A percentile compares a stretch with the other conserved stretches of the same genome.
Conservation (phyloP, 176 grass and related monocot genomes). For the Phyllostachys edulis region DNA sequence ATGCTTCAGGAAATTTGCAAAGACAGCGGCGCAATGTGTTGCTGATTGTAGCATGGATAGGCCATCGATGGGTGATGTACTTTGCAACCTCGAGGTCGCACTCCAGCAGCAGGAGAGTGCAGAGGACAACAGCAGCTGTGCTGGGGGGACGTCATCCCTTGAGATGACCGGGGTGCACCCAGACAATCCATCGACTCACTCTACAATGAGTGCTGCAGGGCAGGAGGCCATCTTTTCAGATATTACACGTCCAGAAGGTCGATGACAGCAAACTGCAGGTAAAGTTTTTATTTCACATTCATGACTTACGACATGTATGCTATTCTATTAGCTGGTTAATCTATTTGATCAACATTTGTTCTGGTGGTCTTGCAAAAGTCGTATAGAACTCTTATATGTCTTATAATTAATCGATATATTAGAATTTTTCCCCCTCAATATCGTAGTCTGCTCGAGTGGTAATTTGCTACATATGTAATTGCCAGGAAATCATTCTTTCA, state of each 20-base stretch:
- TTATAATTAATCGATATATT: not conserved
- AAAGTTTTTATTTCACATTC: not conserved
- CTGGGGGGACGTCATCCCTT: not conserved
- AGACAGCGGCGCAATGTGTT: conserved; percentile 34
- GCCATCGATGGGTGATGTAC: conserved; percentile 36
- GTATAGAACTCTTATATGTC: not conserved
- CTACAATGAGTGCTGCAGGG: not conserved
- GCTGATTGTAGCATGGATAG: conserved; percentile 14
- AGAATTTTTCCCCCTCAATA: not conserved
- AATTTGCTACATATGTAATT: too few species aligned
- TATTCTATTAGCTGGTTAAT: not conserved
- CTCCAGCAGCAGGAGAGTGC: conserved; percentile 37
- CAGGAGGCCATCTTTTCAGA: conserved; percentile 4
- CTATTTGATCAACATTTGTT: not conserved
- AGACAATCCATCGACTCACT: not conserved
- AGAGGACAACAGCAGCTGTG: not conserved
- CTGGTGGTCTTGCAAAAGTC: not conserved
- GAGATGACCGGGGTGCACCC: not conserved
- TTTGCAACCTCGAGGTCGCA: conserved; percentile 27
- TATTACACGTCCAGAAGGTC: not conserved
- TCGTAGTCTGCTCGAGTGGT: too few species aligned
- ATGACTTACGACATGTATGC: not conserved
- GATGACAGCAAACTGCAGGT: not conserved
- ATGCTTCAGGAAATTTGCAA: conserved; percentile 22
- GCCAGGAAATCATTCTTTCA: too few species aligned